These are phyloP conservation scores for Pyrus pyrifolia DNA, from an alignment of 306 rosid genomes.

Conservation along the genomic window DNA sequence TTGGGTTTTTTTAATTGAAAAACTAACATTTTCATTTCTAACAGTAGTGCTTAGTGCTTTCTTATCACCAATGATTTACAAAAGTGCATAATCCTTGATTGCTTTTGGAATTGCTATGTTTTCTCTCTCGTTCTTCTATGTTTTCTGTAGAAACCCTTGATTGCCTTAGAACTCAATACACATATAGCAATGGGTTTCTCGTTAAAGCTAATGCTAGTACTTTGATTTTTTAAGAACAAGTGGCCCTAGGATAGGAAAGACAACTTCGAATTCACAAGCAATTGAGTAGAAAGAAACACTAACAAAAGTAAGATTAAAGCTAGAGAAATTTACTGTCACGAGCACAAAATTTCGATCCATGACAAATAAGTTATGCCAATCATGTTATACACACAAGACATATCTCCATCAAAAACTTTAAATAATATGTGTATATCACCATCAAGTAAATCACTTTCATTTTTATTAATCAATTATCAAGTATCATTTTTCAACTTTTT, in stretches of 20 bases:
- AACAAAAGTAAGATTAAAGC: neutral
- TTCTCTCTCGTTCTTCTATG: no score
- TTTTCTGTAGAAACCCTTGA: no score
- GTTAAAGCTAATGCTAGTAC: no score
- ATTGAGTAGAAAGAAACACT: neutral
- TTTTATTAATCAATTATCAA: neutral
- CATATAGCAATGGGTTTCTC: no score
- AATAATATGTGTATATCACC: neutral
- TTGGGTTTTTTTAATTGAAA: neutral
- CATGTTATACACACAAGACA: neutral
- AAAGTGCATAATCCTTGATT: no score
- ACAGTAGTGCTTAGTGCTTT: neutral
- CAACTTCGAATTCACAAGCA: neutral
- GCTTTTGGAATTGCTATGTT: no score
- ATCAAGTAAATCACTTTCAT: neutral
- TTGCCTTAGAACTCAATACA: no score
- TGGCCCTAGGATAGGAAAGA: neutral
- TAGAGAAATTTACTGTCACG: neutral
- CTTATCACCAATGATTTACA: no score
- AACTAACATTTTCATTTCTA: no score
- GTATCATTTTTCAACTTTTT: no score
- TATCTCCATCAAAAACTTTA: neutral
- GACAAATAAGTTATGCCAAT: neutral
- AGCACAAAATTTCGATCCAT: neutral
- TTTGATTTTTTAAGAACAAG: neutral